Conservation (phyloP, 306 rosid species). For the Sindora glabra region DNA sequence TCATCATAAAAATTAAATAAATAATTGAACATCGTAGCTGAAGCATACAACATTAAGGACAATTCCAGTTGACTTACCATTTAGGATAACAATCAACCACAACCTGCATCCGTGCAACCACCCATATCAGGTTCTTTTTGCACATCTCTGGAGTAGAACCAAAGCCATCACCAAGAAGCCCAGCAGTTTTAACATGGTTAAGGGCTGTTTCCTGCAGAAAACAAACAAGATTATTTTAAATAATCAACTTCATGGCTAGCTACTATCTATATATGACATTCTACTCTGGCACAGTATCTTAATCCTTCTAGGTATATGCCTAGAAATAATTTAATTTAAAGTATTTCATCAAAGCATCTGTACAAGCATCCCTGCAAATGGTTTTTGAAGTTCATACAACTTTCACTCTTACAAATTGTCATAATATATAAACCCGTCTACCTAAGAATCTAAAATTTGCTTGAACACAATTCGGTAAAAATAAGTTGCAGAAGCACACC, state of each 20-base stretch:
- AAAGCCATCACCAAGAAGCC: slow-evolving; percentile 92
- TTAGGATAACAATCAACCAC: slow-evolving; percentile 93
- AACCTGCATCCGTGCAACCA: slow-evolving; percentile 93
- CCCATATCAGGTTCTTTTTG: slow-evolving; percentile 94
- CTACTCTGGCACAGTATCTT: not conserved
- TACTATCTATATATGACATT: not conserved
- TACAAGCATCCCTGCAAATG: slow-evolving; percentile 36
- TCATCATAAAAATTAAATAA: slow-evolving; percentile 1
- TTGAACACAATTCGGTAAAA: no score
- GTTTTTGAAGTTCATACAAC: no score
- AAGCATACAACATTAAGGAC: not conserved
- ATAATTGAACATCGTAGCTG: slow-evolving; percentile 6
- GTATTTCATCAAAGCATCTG: not conserved
- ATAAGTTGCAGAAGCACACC: no score
- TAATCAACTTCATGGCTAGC: not conserved
- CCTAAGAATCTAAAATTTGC: no score
- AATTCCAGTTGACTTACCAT: slow-evolving; percentile 50
- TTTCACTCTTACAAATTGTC: no score
- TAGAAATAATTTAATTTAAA: not conserved
- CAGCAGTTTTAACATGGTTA: slow-evolving; percentile 90
- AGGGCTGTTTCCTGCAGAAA: slow-evolving; percentile 86
- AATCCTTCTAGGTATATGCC: not conserved
- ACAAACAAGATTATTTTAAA: slow-evolving; percentile 1
- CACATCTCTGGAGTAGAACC: slow-evolving; percentile 98
- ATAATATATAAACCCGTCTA: no score